phyloP scores from a whole-genome alignment of 306 rosid species.

The Astragalus membranaceus region DNA sequence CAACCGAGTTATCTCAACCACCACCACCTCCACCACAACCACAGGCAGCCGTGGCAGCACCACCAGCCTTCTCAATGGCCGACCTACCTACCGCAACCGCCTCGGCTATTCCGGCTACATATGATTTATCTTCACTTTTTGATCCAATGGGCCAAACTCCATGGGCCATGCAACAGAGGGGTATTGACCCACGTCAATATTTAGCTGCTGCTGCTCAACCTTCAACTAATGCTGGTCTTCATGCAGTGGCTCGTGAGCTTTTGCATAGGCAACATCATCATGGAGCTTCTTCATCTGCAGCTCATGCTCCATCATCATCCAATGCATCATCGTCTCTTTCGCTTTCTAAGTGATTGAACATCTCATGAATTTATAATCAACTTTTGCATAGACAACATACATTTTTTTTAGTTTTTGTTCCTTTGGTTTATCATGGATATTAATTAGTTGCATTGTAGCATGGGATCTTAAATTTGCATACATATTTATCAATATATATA shows the following conservation, averaged over 20 bases:
- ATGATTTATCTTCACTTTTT: slow-evolving; percentile 56
- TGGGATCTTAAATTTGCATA: slow-evolving; percentile 10
- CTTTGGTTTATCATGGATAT: slow-evolving; percentile 9
- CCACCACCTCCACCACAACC: slow-evolving; percentile 37
- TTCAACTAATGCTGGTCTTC: slow-evolving; percentile 16
- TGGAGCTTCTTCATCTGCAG: slow-evolving; percentile 25
- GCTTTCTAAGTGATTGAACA: slow-evolving; percentile 37
- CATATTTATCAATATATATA: not conserved
- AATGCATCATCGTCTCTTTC: slow-evolving; percentile 37
- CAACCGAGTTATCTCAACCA: slow-evolving; percentile 45
- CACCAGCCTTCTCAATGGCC: slow-evolving; percentile 33
- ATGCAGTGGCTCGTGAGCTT: slow-evolving; percentile 58
- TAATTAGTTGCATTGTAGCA: not conserved
- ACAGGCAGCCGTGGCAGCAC: slow-evolving; percentile 13
- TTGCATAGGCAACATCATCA: slow-evolving; percentile 32
- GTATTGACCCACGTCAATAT: slow-evolving; percentile 42
- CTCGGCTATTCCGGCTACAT: slow-evolving; percentile 25
- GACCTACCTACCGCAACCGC: slow-evolving; percentile 46
- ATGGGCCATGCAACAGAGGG: slow-evolving; percentile 58
- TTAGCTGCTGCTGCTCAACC: slow-evolving; percentile 9
- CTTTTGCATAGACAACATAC: not conserved
- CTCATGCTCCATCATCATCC: slow-evolving; percentile 25
- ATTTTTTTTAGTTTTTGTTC: not conserved
- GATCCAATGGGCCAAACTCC: slow-evolving; percentile 56
- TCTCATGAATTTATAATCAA: not conserved